These are phyloP conservation scores for Talaromyces proteolyticus DNA, from an alignment of 495 filamentous ascomycete species.

Conservation along the genomic window DNA sequence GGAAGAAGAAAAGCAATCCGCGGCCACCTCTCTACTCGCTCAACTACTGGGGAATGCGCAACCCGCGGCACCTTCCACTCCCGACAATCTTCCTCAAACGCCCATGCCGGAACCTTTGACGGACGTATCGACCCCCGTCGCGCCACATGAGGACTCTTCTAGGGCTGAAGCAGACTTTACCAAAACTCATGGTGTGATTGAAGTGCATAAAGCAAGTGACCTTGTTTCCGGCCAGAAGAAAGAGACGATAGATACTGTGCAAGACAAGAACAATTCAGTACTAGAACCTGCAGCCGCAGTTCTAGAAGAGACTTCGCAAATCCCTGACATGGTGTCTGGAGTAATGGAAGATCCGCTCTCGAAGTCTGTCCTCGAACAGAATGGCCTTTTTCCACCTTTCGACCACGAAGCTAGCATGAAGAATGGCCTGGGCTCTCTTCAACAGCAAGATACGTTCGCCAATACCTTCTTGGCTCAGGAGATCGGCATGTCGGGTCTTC, in stretches of 20 bases:
- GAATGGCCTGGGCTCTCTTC: conserved; percentile 31
- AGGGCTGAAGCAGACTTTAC: not conserved
- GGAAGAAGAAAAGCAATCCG: conserved; percentile 22
- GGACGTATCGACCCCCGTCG: conserved; percentile 3
- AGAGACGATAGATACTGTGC: not conserved
- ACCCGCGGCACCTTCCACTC: conserved; percentile 6
- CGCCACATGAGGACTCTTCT: conserved; percentile 1
- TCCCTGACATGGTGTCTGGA: conserved; percentile 8
- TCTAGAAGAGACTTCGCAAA: conserved; percentile 8
- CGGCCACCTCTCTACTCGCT: conserved; percentile 38
- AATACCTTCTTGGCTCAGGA: conserved; percentile 35
- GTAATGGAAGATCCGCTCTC: conserved; percentile 9
- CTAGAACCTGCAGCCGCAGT: conserved; percentile 9
- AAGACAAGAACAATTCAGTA: not conserved
- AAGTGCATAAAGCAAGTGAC: not conserved
- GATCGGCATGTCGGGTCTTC: conserved; percentile 14
- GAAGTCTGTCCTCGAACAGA: conserved; percentile 2
- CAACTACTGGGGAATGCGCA: conserved; percentile 36
- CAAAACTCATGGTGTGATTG: not conserved
- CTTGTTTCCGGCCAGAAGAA: conserved; percentile 1
- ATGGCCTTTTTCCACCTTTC: conserved; percentile 31
- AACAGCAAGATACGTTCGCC: conserved; percentile 36
- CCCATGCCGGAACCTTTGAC: conserved; percentile 8
- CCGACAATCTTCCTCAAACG: conserved; percentile 4
- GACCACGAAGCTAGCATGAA: conserved; percentile 28